Evolutionary conservation across 1,284 basidiomycete species (phyloP), one percentile per base, ranked within the genome.

Genomic region (Psilocybe mexicana): DNA sequence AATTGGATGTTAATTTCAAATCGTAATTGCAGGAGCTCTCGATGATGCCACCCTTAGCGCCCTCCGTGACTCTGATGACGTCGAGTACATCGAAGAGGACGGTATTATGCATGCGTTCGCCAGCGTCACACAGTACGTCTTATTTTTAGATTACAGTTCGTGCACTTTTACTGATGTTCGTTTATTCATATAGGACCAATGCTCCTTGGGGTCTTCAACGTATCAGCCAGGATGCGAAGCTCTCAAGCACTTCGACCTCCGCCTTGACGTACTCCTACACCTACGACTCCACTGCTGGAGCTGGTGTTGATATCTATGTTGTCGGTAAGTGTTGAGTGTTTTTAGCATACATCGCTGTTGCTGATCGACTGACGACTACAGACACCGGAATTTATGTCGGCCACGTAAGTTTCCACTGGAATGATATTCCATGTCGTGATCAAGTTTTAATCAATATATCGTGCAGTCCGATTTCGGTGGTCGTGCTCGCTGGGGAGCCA

Each of bases 31-130:
- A 76, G 72, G 70, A 40, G 50, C 65, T 53, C 86, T 91, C 74
- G 75, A 80, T 59, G 69, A 76, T 12, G 76, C 75, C 61, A 79
- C 83, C 10, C 71, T 92, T 59, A 77, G 84, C 48, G 74, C 76
- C 59, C 86, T 93, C 65, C 81, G 87, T 43, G 74, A 79, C 33
- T 77, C 81, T 58, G 82, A 85, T 25, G 86, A 87, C 63, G 88
- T 93, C 55, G 85, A 83, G 61, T 87, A 81, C 68, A 85, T 93
- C 65, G 80, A 86, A 71, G 79, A 79, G 59, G 88, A 92, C 70
- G 83, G 85, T 67, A 72, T 84, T 65, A 79, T 85, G 63, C 73
- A 76, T 64, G 78, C 81, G 52, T 49, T 65, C 38, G 55, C 81
- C 10, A 67, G 66, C 2, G 56, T 81, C 2, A 68, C 66, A 2